Evolutionary conservation across 177 flowering plant species (phyloP).

Genomic region (Vitis hybrid): DNA sequence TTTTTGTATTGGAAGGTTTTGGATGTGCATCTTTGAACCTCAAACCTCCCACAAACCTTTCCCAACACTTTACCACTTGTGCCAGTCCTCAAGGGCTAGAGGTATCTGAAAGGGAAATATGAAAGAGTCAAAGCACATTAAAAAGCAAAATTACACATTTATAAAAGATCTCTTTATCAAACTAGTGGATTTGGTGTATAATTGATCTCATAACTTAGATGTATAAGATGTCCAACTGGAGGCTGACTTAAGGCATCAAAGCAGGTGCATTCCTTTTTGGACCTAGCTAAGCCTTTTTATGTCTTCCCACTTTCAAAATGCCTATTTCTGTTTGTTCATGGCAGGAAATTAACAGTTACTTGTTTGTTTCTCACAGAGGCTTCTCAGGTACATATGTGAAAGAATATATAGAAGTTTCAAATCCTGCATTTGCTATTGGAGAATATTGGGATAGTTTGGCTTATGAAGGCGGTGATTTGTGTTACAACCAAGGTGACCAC

Average conservation of each 20-base stretch:
- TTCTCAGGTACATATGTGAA: slow-evolving; percentile 48
- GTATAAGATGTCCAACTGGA: background rate
- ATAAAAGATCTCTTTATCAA: background rate
- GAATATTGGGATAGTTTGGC: slow-evolving; percentile 55
- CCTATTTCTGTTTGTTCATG: background rate
- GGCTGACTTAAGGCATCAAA: background rate
- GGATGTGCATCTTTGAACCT: no score
- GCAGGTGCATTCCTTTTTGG: background rate
- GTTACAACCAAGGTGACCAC: slow-evolving; percentile 55
- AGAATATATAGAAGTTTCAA: slow-evolving; percentile 47
- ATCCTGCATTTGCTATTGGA: slow-evolving; percentile 52
- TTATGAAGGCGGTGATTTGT: slow-evolving; percentile 52
- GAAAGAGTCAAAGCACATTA: background rate
- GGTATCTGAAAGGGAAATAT: background rate
- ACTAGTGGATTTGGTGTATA: background rate
- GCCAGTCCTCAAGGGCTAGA: background rate
- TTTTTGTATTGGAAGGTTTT: no score
- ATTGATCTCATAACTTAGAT: background rate
- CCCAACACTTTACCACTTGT: no score
- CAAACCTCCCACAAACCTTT: no score
- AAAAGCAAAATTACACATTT: background rate
- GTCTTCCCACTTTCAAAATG: background rate
- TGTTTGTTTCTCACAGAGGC: slow-evolving; percentile 28
- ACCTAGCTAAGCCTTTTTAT: background rate
- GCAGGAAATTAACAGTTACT: background rate